Evolutionary conservation across 108 stramenopile species (phyloP), one percentile per base, ranked within the genome.

Genomic region (Skeletonema menzelii): DNA sequence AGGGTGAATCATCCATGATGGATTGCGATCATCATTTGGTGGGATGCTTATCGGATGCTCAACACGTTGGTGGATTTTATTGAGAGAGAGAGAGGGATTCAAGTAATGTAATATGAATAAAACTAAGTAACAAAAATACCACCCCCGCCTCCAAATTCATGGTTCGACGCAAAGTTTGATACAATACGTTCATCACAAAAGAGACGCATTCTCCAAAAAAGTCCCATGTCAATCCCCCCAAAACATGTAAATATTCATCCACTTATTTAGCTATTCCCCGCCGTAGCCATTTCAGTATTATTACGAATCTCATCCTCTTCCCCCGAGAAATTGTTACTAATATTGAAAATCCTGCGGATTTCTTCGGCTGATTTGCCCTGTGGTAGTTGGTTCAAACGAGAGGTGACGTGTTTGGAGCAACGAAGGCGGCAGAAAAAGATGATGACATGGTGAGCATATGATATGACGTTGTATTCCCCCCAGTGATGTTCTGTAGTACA

Each of bases 281-380:
- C 46, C 17, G 19, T 17, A n/a, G 17, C 19, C n/a, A 19, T 47
- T 12, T 47, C 46, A 47, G 19, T 19, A 17, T 47, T 47, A 19
- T 19, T 47, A 37, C 35, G 35, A 37, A 37, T 15, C 47, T 42
- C 94, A 80, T 98, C 97, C 70, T 98, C 97, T 62, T 97, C 96
- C 6, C 96, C 95, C 24, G 95, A 90, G 70, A 97, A 95, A 63
- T 97, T 97, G 73, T 96, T 97, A 31, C 76, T 85, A 73, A 99
- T 98, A 78, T 98, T 99, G 91, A 99, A 99, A 63, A 93, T 94
- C 65, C 82, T 82, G 32, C 97, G 87, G 38, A 98, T 92, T 76
- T 99, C 97, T 69, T 92, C 90, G 14, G 97, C 92, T n/a, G 89
- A 88, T 68, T 98, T 97, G 4, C 93, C 94, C 91, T 92, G 20